These are phyloP conservation scores for Talaromyces sp. DNA, from an alignment of 2,329 filamentous ascomycete genomes.

Conservation along the genomic window DNA sequence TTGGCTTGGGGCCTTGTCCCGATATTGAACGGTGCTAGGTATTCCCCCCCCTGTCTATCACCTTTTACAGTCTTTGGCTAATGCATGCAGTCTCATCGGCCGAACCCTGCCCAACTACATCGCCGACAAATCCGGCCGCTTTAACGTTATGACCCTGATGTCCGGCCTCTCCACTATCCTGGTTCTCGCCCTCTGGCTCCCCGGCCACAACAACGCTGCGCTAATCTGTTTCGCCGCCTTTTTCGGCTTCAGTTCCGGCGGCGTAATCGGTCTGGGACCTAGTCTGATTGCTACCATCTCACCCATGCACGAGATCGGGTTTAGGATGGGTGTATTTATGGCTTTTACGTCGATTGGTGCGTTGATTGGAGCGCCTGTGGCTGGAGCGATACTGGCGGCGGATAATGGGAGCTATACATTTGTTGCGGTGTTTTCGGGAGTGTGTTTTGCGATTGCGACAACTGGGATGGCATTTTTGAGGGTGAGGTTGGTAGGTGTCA, in stretches of 20 bases:
- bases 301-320: constrained; percentile 27
- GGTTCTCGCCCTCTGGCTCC: constrained; percentile 26
- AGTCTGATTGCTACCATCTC: constrained; percentile 32
- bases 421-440: constrained; percentile 8
- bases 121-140: constrained; percentile 32
- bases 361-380: constrained; percentile 26
- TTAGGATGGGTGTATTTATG: constrained; percentile 26
- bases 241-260: constrained; percentile 28
- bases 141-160: constrained; percentile 29
- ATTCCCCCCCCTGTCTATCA: constrained; percentile 13
- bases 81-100: constrained; percentile 24
- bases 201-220: constrained; percentile 16
- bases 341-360: constrained; percentile 25
- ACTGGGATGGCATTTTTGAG: constrained; percentile 2
- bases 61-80: background rate
- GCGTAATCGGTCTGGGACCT: constrained; percentile 30
- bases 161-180: constrained; percentile 20
- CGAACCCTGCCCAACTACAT: constrained; percentile 31
- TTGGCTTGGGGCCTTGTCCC: constrained; percentile 53
- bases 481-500: background rate
- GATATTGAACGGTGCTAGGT: constrained; percentile 52
- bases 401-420: constrained; percentile 7
- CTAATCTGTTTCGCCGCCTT: constrained; percentile 25
- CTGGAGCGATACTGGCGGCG: constrained; percentile 21
- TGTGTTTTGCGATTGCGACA: constrained; percentile 9